Evolutionary conservation across 345 rosid genomes (phyloP).

Genomic region (Eucalyptus curtisii): DNA sequence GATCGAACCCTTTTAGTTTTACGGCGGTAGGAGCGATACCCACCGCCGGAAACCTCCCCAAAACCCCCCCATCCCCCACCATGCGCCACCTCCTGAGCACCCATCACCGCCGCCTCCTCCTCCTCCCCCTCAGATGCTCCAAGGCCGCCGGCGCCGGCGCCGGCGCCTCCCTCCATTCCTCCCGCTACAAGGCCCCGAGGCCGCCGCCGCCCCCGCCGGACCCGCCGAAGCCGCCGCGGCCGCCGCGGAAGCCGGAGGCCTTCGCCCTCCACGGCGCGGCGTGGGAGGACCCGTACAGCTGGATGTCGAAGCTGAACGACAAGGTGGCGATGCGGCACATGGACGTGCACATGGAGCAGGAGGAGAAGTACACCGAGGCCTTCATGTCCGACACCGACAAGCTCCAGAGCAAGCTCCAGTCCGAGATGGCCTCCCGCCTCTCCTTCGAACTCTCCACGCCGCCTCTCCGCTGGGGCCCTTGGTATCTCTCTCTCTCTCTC

Average conservation of each 20-base stretch:
- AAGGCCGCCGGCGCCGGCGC: not conserved
- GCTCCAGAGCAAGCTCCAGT: constrained; percentile 76
- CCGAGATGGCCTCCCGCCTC: constrained; percentile 86
- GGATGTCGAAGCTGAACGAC: constrained; percentile 88
- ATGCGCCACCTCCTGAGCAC: not conserved
- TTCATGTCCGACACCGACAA: constrained; percentile 65
- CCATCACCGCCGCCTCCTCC: not conserved
- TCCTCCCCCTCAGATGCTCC: not conserved
- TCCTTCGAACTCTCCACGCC: constrained; percentile 80
- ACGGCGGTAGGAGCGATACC: not conserved
- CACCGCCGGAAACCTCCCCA: not conserved
- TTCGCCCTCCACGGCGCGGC: constrained; percentile 58
- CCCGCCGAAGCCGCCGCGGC: constrained; percentile 69
- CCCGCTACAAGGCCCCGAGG: constrained; percentile 35
- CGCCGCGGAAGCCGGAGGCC: constrained; percentile 71
- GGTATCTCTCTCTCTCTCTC: constrained; percentile 15
- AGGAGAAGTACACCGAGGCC: constrained; percentile 89
- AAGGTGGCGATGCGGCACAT: constrained; percentile 96
- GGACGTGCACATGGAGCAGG: constrained; percentile 93
- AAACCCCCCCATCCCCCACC: not conserved
- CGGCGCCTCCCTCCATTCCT: not conserved
- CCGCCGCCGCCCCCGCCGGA: constrained; percentile 21
- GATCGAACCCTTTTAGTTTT: not conserved
- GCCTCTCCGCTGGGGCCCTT: constrained; percentile 92
- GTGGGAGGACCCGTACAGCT: constrained; percentile 92